Evolutionary conservation across 352 stramenopile genomes (phyloP), one percentile per base, ranked within the genome.

Genomic region (Phytopythium ostracodes): DNA sequence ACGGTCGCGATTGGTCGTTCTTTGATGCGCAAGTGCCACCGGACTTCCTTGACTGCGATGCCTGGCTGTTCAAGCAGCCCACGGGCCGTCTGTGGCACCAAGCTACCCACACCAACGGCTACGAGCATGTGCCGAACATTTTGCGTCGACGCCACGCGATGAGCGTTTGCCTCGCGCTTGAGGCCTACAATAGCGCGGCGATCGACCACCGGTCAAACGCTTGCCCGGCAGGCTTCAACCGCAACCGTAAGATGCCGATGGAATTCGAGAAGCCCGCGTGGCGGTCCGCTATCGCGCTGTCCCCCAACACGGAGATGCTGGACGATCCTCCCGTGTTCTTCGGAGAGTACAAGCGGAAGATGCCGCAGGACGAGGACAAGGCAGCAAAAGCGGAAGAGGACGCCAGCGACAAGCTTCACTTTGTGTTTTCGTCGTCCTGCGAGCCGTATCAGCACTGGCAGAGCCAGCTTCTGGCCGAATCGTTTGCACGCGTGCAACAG

Each of bases 61-160:
- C 80, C 20, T 92, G 76, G 75, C 67, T 92, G 50, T 67, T 95
- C 14, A 65, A 75, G 17, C 72, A 90, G 27, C 86, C 84, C 5
- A 70, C 57, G 0, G 69, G 66, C 4, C 76, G 80, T 51, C 31
- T 93, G 11, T 95, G 86, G 86, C 62, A 88, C 54, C 66, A 91
- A n/a, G 86, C 86, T 11, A 84, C 71, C 0, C 71, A 87, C 49
- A 95, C 84, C 7, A 89, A 71, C 53, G 86, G 86, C 18, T 95
- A 84, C 49, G 86, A 95, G 66, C 76, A 72, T 42, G 79, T 92
- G 1, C 83, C 84, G 17, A 91, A 83, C 22, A 92, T 95, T 56
- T 64, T 95, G 53, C 80, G 86, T 33, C 81, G 84, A 24, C 81
- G 86, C 18, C 84, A 93, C 60, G 81, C 71, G 0, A 88, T 91